phyloP scores from a whole-genome alignment of 192 early-diverging fungal genomes.

The Dissophora globulifera region DNA sequence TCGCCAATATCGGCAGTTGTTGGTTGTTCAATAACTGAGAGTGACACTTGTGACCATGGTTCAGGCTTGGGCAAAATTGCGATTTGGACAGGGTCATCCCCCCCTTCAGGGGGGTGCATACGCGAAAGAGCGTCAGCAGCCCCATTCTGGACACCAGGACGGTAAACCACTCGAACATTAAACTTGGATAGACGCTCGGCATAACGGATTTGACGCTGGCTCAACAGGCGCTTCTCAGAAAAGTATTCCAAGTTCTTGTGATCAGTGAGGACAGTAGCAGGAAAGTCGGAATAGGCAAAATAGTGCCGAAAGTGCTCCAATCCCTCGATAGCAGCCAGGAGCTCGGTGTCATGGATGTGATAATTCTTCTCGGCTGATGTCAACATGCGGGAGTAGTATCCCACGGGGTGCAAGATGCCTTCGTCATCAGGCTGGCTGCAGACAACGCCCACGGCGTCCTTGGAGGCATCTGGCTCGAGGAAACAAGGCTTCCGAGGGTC shows the following conservation, averaged over 20 bases:
- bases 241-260: slow-evolving; percentile 8
- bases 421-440: slow-evolving; percentile 19
- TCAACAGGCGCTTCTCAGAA: background rate
- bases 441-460: slow-evolving; percentile 20
- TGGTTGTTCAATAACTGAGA: too few relatives aligned
- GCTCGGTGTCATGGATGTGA: slow-evolving; percentile 31
- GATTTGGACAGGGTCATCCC: background rate
- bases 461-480: slow-evolving; percentile 2
- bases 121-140: slow-evolving; percentile 6
- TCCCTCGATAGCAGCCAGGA: slow-evolving; percentile 14
- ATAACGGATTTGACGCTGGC: slow-evolving; percentile 4
- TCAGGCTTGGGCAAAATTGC: background rate
- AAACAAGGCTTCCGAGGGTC: slow-evolving; percentile 4
- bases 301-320: slow-evolving; percentile 7
- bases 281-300: background rate
- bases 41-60: too few relatives aligned
- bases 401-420: slow-evolving; percentile 18
- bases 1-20: background rate
- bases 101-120: background rate
- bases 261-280: background rate
- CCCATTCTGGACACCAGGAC: slow-evolving; percentile 1
- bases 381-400: slow-evolving; percentile 26
- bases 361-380: slow-evolving; percentile 28
- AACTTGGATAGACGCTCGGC: slow-evolving; percentile 3
- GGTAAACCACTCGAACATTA: background rate